A percentile compares a stretch with the other conserved stretches of the same genome.
phyloP scores from a whole-genome alignment of 345 rosid genomes.

The Aegle marmelos region DNA sequence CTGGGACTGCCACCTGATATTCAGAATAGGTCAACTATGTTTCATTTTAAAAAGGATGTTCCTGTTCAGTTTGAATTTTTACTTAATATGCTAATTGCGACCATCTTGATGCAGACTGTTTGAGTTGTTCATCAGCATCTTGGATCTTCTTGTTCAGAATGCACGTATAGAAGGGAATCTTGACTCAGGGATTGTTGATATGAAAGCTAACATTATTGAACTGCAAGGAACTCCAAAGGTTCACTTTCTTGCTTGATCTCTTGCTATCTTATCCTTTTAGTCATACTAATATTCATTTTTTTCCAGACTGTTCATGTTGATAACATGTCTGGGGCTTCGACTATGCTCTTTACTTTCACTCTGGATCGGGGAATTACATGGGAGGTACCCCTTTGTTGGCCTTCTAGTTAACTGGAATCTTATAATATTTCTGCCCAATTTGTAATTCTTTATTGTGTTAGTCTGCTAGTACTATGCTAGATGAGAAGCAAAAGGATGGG shows the following conservation, averaged over 20 bases:
- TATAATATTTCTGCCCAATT: background rate
- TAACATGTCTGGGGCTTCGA: conserved; percentile 93
- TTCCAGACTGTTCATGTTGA: conserved; percentile 91
- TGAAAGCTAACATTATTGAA: conserved; percentile 81
- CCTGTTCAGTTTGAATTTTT: background rate
- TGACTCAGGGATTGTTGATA: conserved; percentile 94
- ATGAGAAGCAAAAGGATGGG: conserved; percentile 78
- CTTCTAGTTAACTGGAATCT: conserved; percentile 7
- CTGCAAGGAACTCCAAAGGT: conserved; percentile 90
- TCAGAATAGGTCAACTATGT: conserved; percentile 70
- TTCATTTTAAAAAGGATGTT: conserved; percentile 14
- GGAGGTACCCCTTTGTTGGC: conserved; percentile 53
- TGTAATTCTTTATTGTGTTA: conserved; percentile 24
- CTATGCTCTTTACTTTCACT: conserved; percentile 82
- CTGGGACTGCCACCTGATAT: conserved; percentile 95
- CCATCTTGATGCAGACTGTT: conserved; percentile 61
- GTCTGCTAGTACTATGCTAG: conserved; percentile 77
- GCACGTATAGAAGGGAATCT: conserved; percentile 95
- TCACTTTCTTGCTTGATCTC: conserved; percentile 23
- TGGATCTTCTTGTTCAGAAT: conserved; percentile 86
- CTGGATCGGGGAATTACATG: conserved; percentile 93
- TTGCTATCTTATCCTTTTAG: conserved; percentile 15
- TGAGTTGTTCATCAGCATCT: conserved; percentile 82
- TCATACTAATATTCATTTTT: conserved; percentile 24
- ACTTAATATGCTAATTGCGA: conserved; percentile 25